Base-by-base conservation (phyloP, 352 stramenopile species). In the Thalassiosira gravida region DNA sequence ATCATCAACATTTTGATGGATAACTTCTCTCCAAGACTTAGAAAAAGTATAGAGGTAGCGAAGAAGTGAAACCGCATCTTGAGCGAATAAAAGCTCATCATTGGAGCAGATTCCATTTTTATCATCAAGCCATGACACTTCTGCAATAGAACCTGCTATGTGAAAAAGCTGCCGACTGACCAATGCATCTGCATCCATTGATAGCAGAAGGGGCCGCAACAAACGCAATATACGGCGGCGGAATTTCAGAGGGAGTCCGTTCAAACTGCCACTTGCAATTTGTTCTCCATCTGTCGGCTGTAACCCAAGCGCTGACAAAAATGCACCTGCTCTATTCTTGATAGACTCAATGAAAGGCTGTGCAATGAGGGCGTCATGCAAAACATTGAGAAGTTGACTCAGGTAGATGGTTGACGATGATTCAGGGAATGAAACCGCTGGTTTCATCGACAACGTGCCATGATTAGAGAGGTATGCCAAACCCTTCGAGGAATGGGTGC, bases 41-140 rank as follows among this genome's bases (percentile, higher is more conserved):
- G 68, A 62, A 35, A 80, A 85, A 47, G 66, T 61, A 79, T 91
- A 85, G 7, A 94, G 67, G 22, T 78, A 75, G 39, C 89, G 83
- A 46, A 94, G 69, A 32, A 91, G 63, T 9, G 89, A 87, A 39
- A 92, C 69, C 30, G 71, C 75, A 70, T 42, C 53, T 62, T 65
- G 49, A 50, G 37, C 61, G 32, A 78, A n/a, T 46, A 30, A 25
- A 8, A 77, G 32, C 29, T 59, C 46, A 62, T 80, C 58, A 62
- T 50, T 11, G 24, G 64, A 78, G 29, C 56, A 20, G 16, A 39
- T 5, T 2, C 1, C 22, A 47, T 25, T 32, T 64, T 29, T 39
- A 20, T 13, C 64, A 47, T 18, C 24, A 58, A 20, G 32, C 16
- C 49, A 1, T 20, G 44, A 27, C 14, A 30, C 22, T n/a, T 71